These are phyloP conservation scores for Mimosa pudica DNA, from an alignment of 306 rosid genomes.

Conservation along the genomic window DNA sequence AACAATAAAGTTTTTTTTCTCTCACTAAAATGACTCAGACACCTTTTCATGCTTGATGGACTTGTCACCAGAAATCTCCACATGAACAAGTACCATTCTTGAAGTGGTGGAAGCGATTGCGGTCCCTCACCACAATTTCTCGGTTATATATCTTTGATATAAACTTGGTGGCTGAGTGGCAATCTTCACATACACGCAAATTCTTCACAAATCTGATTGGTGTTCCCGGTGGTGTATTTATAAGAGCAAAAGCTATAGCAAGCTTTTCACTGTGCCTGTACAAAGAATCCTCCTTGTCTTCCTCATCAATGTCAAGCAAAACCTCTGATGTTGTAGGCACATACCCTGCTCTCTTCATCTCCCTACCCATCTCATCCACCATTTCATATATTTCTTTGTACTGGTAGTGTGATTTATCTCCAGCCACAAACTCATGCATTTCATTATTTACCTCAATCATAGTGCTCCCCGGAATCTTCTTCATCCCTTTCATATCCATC, in stretches of 20 bases:
- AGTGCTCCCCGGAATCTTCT: conserved; percentile 87
- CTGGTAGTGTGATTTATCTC: conserved; percentile 77
- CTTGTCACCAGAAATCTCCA: conserved; percentile 77
- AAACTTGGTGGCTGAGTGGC: conserved; percentile 86
- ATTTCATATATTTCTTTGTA: conserved; percentile 73
- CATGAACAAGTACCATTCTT: conserved; percentile 76
- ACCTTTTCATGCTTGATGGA: conserved; percentile 1
- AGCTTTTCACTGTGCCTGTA: conserved; percentile 85
- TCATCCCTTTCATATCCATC: conserved; percentile 83
- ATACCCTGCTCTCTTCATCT: conserved; percentile 81
- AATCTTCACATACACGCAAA: conserved; percentile 84
- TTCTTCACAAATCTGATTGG: conserved; percentile 87
- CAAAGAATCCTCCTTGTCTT: conserved; percentile 82
- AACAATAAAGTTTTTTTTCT: not conserved
- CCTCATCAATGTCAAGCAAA: conserved; percentile 83
- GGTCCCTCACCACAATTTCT: conserved; percentile 81
- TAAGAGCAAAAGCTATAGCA: conserved; percentile 88
- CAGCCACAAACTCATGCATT: conserved; percentile 79
- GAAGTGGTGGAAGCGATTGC: conserved; percentile 88
- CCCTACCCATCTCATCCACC: conserved; percentile 84
- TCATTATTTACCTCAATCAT: conserved; percentile 77
- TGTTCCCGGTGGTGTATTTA: conserved; percentile 68
- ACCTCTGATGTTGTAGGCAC: conserved; percentile 80
- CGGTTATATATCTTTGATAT: conserved; percentile 75
- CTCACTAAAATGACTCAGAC: not conserved